Conservation (phyloP, 768 basidiomycete species). For the Phylloporus scabripes region DNA sequence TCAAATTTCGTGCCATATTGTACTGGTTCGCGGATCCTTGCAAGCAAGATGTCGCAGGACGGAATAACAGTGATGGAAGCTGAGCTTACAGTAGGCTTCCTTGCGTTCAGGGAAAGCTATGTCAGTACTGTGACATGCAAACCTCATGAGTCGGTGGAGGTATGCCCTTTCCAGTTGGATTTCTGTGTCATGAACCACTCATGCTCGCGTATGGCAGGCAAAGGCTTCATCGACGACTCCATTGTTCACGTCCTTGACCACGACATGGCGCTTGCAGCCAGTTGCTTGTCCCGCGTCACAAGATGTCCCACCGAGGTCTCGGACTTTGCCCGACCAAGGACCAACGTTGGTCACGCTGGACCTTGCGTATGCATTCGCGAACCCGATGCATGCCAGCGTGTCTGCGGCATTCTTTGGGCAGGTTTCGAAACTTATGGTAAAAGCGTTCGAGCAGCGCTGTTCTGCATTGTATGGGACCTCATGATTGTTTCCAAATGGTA, state of each 20-base stretch:
- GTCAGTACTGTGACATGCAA: conserved; percentile 76
- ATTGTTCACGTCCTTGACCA: conserved; percentile 66
- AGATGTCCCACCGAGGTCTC: background rate
- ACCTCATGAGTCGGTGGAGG: conserved; percentile 77
- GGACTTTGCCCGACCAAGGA: conserved; percentile 21
- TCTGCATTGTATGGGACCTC: conserved; percentile 52
- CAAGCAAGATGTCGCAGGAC: conserved; percentile 23
- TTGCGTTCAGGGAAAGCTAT: conserved; percentile 83
- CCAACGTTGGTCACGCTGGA: conserved; percentile 84
- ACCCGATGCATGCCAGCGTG: conserved; percentile 79
- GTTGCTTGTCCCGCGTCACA: conserved; percentile 29
- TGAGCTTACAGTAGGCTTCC: conserved; percentile 85
- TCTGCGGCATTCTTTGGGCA: conserved; percentile 82
- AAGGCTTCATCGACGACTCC: conserved; percentile 65
- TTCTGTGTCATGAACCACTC: conserved; percentile 2
- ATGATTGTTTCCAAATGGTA: background rate
- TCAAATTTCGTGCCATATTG: conserved; percentile 88
- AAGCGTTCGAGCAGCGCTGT: conserved; percentile 89
- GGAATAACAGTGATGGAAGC: conserved; percentile 59
- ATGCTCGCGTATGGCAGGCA: conserved; percentile 43
- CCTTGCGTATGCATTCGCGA: conserved; percentile 81
- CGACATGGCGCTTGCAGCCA: conserved; percentile 71
- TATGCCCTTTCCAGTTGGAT: conserved; percentile 9
- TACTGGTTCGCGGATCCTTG: conserved; percentile 61
- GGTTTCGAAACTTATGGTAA: conserved; percentile 83